Percentiles rank a stretch among this genome's conserved stretches.
Evolutionary conservation across 2,329 filamentous ascomycete species (phyloP).

Genomic region (Aspergillus latus): DNA sequence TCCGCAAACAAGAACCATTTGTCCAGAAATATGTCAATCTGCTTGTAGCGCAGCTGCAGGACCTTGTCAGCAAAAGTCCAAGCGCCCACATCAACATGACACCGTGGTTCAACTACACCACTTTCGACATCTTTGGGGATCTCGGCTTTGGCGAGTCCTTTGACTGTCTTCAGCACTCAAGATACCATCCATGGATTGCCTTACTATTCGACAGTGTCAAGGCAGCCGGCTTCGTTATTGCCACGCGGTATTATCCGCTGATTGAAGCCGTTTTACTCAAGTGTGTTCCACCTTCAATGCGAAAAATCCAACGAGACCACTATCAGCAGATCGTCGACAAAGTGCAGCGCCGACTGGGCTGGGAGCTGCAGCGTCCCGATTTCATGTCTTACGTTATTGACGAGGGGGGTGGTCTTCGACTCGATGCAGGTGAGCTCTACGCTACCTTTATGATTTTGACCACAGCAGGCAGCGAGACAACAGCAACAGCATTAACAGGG

Average conservation of each 20-base stretch:
- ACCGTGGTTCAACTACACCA: constrained; percentile 28
- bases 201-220: constrained; percentile 29
- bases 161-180: constrained; percentile 28
- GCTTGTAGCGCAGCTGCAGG: neutral
- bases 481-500: constrained; percentile 15
- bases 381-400: constrained; percentile 20
- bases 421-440: constrained; percentile 27
- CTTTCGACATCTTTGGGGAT: constrained; percentile 39
- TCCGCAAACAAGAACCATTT: constrained; percentile 1
- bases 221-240: constrained; percentile 22
- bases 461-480: constrained; percentile 27
- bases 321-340: constrained; percentile 1
- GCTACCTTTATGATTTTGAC: constrained; percentile 23
- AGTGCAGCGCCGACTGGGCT: neutral
- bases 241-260: constrained; percentile 23
- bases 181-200: constrained; percentile 32
- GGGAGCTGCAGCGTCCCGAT: neutral
- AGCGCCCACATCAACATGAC: constrained; percentile 19
- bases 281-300: constrained; percentile 15
- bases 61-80: neutral
- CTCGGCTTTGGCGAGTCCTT: constrained; percentile 36
- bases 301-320: neutral
- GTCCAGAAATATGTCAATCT: constrained; percentile 6
- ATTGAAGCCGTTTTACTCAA: constrained; percentile 20
- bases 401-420: constrained; percentile 15